phyloP scores from a whole-genome alignment of 805 yeast species.

The Komagataella ulmi region DNA sequence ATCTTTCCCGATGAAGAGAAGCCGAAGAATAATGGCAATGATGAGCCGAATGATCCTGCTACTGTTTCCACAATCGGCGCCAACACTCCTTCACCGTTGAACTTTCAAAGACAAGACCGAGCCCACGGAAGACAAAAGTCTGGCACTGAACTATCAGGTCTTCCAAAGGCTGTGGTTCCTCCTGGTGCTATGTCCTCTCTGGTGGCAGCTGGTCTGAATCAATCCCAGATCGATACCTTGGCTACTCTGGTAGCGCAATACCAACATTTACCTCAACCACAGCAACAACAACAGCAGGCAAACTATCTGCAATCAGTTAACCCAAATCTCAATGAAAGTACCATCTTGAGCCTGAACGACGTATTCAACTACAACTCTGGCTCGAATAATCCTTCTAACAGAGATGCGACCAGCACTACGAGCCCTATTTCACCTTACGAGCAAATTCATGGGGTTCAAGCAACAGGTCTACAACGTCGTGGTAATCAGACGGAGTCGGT shows the following conservation, averaged over 20 bases:
- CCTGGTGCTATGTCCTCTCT: constrained; percentile 57
- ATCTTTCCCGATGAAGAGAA: constrained; percentile 77
- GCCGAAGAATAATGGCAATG: constrained; percentile 21
- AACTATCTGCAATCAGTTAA: background rate
- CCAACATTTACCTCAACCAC: constrained; percentile 1
- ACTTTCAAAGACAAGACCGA: background rate
- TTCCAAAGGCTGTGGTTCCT: constrained; percentile 59
- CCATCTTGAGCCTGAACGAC: background rate
- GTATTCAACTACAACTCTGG: background rate
- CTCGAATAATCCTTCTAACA: background rate
- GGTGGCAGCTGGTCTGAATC: constrained; percentile 51
- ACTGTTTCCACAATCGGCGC: background rate
- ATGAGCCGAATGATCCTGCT: constrained; percentile 1
- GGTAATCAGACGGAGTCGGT: background rate
- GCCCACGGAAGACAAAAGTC: background rate
- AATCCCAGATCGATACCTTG: constrained; percentile 59
- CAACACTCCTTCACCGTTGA: background rate
- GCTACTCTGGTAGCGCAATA: constrained; percentile 67
- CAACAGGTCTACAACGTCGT: background rate
- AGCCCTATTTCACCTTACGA: background rate
- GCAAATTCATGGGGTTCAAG: background rate
- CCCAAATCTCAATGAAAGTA: background rate
- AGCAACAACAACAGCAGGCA: constrained; percentile 5
- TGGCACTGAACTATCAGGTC: constrained; percentile 9
- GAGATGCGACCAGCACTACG: background rate